Evolutionary conservation across 1,139 yeast species (phyloP).

Genomic region (Pneumocystis canis): DNA sequence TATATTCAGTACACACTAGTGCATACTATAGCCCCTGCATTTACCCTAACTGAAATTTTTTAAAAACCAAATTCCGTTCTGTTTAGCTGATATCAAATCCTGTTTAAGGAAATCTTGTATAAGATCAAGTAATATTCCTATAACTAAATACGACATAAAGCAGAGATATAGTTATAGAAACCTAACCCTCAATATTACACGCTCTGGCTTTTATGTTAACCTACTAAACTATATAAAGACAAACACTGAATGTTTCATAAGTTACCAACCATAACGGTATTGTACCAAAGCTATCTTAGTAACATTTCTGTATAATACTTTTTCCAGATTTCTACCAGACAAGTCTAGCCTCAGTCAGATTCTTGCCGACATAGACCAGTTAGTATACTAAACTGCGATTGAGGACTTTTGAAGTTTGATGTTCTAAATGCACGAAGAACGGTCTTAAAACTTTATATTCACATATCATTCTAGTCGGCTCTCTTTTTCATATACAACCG

Average conservation of each 20-base stretch:
- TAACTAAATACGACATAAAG: background rate
- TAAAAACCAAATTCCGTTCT: background rate
- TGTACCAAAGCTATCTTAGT: background rate
- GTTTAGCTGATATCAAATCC: background rate
- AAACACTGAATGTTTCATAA: background rate
- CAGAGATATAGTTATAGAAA: background rate
- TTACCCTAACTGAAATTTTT: background rate
- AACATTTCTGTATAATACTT: background rate
- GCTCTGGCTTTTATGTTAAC: background rate
- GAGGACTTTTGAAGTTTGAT: background rate
- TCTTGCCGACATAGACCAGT: background rate
- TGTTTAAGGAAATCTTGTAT: background rate
- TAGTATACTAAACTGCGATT: background rate
- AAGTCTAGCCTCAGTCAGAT: background rate
- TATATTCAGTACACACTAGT: background rate
- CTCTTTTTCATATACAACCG: background rate
- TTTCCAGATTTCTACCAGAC: background rate
- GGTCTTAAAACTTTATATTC: background rate
- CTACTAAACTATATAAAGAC: background rate
- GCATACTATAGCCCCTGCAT: background rate
- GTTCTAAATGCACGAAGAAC: background rate
- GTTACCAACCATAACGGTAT: background rate
- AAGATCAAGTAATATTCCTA: background rate
- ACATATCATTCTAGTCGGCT: background rate
- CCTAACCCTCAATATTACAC: background rate